These are phyloP conservation scores for Paecilomyces sp. DNA, from an alignment of 2,329 filamentous ascomycete species.

Conservation along the genomic window DNA sequence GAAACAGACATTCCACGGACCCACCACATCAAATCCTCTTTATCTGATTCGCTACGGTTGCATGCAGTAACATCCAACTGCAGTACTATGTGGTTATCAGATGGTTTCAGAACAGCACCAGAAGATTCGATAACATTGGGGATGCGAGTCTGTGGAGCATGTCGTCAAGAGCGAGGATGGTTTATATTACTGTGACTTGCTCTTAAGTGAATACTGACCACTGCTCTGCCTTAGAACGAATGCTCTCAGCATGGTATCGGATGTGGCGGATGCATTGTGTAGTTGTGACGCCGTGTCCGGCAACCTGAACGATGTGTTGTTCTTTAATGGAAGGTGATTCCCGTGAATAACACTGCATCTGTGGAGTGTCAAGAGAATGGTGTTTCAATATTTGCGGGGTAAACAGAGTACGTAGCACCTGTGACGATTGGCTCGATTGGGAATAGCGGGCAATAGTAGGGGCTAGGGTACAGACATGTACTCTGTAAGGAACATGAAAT, in stretches of 20 bases:
- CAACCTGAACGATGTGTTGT: neutral
- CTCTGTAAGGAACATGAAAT: neutral
- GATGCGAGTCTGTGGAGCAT: too few species aligned
- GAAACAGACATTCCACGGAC: neutral
- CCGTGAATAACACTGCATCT: neutral
- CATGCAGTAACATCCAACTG: neutral
- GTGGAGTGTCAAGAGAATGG: neutral
- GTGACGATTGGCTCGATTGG: neutral
- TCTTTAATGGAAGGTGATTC: neutral
- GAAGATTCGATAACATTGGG: neutral
- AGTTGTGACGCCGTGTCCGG: neutral
- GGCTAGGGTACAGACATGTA: neutral
- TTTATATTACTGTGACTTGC: neutral
- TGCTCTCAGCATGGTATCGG: neutral
- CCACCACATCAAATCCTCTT: neutral
- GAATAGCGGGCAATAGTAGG: neutral
- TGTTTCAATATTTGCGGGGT: neutral
- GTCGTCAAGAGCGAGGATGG: too few species aligned
- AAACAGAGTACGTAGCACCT: neutral
- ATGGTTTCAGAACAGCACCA: neutral
- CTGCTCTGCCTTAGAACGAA: neutral
- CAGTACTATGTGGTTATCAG: neutral
- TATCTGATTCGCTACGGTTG: neutral
- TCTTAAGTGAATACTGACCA: too few species aligned
- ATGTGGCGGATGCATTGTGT: neutral